Conservation (phyloP, 768 basidiomycete genomes). For the Amanita brunnescens region DNA sequence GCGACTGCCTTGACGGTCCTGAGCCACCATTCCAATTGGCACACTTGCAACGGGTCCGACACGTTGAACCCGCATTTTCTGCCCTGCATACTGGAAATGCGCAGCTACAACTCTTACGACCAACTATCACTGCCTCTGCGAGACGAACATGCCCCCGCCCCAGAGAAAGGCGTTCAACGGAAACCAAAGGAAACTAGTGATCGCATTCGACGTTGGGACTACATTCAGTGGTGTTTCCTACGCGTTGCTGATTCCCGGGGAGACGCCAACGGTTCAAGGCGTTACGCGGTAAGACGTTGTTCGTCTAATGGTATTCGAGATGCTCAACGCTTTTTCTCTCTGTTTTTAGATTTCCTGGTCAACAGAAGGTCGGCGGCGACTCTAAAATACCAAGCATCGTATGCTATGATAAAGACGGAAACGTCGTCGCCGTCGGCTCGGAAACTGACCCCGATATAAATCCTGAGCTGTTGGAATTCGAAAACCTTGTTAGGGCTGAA, state of each 20-base stretch:
- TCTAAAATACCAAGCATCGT: slow-evolving; percentile 42
- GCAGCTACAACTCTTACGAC: background rate
- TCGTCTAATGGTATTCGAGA: background rate
- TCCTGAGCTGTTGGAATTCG: slow-evolving; percentile 31
- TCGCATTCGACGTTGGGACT: slow-evolving; percentile 1
- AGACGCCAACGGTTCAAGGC: slow-evolving; percentile 14
- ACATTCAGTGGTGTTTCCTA: slow-evolving; percentile 1
- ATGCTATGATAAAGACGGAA: slow-evolving; percentile 34
- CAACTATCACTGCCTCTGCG: background rate
- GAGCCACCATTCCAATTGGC: too few relatives aligned
- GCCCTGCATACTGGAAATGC: too few relatives aligned
- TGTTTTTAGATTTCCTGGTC: slow-evolving; percentile 14
- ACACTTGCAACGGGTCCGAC: too few relatives aligned
- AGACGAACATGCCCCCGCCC: background rate
- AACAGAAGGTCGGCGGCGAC: slow-evolving; percentile 20
- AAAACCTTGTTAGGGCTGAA: slow-evolving; percentile 32
- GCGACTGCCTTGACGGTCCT: too few relatives aligned
- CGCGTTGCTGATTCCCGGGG: slow-evolving; percentile 14
- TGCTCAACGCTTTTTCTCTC: background rate
- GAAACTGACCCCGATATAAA: slow-evolving; percentile 34
- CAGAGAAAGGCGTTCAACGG: background rate
- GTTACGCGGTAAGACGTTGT: slow-evolving; percentile 12
- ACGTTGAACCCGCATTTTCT: too few relatives aligned
- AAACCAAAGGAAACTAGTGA: background rate
- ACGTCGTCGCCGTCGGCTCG: slow-evolving; percentile 33